These are phyloP conservation scores for Stemphylium vesicarium DNA, from an alignment of 2,329 filamentous ascomycete species.

Conservation along the genomic window DNA sequence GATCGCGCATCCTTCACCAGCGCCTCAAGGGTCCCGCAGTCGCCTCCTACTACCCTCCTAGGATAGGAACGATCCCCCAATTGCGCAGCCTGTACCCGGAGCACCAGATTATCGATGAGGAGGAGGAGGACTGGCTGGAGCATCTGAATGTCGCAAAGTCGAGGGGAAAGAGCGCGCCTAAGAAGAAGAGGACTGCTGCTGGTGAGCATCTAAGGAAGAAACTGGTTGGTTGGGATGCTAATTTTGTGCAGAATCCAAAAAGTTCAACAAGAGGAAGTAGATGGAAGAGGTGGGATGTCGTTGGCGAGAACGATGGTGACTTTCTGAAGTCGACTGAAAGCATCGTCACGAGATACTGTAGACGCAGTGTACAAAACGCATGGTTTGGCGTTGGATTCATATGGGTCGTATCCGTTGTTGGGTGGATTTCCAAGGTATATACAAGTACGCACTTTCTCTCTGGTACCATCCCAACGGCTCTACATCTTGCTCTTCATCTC, in stretches of 20 bases:
- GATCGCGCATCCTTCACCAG: slow-evolving; percentile 91
- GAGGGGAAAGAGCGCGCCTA: slow-evolving; percentile 84
- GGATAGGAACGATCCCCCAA: slow-evolving; percentile 73
- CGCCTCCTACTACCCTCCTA: slow-evolving; percentile 86
- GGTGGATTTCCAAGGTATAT: neutral
- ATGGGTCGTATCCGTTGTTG: too few relatives aligned
- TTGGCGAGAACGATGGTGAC: too few relatives aligned
- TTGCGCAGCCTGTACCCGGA: slow-evolving; percentile 73
- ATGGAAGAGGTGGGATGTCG: neutral
- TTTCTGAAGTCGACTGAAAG: too few relatives aligned
- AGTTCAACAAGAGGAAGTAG: slow-evolving; percentile 56
- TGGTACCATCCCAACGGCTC: neutral
- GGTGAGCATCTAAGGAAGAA: slow-evolving; percentile 42
- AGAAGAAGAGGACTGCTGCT: slow-evolving; percentile 78
- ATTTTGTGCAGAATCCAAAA: slow-evolving; percentile 50
- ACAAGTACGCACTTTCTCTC: neutral
- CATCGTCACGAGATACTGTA: neutral
- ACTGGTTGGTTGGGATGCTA: neutral
- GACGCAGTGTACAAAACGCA: slow-evolving; percentile 18
- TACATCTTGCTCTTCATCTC: slow-evolving; percentile 30
- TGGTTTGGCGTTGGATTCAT: neutral
- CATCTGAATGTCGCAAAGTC: slow-evolving; percentile 58
- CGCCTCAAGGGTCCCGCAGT: slow-evolving; percentile 83
- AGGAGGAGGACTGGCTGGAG: slow-evolving; percentile 80
- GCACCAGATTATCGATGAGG: slow-evolving; percentile 73